These are phyloP conservation scores for Corinectria fuckeliana DNA, from an alignment of 2,329 filamentous ascomycete species.

Conservation along the genomic window DNA sequence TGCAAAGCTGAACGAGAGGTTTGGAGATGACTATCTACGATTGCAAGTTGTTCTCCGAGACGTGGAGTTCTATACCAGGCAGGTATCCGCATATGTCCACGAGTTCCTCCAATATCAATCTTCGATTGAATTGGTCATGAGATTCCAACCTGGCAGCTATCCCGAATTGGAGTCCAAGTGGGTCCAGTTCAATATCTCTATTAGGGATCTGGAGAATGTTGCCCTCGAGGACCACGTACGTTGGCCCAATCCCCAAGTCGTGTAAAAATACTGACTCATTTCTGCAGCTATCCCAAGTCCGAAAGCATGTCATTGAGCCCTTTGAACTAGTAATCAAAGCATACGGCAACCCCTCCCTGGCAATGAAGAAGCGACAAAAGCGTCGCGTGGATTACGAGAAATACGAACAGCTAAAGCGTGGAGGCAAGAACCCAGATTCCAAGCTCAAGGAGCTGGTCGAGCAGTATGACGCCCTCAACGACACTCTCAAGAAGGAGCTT, in stretches of 20 bases:
- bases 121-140: slow-evolving; percentile 84
- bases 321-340: slow-evolving; percentile 79
- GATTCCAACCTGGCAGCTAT: slow-evolving; percentile 72
- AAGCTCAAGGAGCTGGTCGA: slow-evolving; percentile 85
- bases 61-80: slow-evolving; percentile 90
- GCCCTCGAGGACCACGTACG: slow-evolving; percentile 85
- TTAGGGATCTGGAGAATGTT: slow-evolving; percentile 83
- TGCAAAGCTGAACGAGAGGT: slow-evolving; percentile 80
- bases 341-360: slow-evolving; percentile 82
- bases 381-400: slow-evolving; percentile 89
- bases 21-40: slow-evolving; percentile 90
- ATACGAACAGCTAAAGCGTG: slow-evolving; percentile 76
- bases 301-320: slow-evolving; percentile 84
- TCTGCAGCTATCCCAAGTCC: slow-evolving; percentile 66
- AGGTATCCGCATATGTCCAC: slow-evolving; percentile 78
- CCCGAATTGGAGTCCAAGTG: slow-evolving; percentile 93
- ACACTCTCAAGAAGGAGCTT: slow-evolving; percentile 90
- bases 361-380: slow-evolving; percentile 95
- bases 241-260: slow-evolving; percentile 20
- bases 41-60: slow-evolving; percentile 92
- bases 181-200: slow-evolving; percentile 86
- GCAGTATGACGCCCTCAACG: slow-evolving; percentile 89
- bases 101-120: slow-evolving; percentile 81
- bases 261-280: slow-evolving; percentile 10
- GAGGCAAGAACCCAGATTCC: slow-evolving; percentile 85